These are phyloP conservation scores for Cicer bijugum DNA, from an alignment of 306 rosid species.

Conservation along the genomic window DNA sequence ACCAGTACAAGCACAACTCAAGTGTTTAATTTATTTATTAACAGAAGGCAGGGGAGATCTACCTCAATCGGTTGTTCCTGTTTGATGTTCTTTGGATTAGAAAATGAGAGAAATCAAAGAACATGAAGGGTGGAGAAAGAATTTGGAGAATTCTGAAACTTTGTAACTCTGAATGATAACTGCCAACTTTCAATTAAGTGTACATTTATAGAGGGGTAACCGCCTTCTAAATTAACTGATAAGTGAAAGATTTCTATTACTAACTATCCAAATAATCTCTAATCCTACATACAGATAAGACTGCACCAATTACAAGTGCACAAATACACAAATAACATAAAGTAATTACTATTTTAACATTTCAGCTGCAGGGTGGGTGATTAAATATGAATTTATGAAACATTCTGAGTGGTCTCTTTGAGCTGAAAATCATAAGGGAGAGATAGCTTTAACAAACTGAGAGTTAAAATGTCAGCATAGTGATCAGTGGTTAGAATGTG, in stretches of 20 bases:
- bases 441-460: not conserved
- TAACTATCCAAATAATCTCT: not conserved
- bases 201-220: not conserved
- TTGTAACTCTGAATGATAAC: not conserved
- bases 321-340: not conserved
- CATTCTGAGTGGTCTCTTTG: not conserved
- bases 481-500: not conserved
- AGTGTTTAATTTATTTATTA: not conserved
- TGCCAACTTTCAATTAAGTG: not conserved
- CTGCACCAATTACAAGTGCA: slow-evolving; percentile 7
- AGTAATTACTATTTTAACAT: not conserved
- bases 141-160: not conserved
- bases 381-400: not conserved
- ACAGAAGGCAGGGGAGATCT: not conserved
- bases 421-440: not conserved
- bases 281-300: not conserved
- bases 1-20: not conserved
- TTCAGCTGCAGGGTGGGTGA: not conserved
- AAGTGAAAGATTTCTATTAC: not conserved
- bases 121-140: not conserved
- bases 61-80: not conserved
- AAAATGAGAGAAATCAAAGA: not conserved
- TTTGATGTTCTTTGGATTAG: not conserved
- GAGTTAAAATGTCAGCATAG: not conserved
- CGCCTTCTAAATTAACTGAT: not conserved